Conservation (phyloP, 495 filamentous ascomycete species). For the Sporormia fimetaria region DNA sequence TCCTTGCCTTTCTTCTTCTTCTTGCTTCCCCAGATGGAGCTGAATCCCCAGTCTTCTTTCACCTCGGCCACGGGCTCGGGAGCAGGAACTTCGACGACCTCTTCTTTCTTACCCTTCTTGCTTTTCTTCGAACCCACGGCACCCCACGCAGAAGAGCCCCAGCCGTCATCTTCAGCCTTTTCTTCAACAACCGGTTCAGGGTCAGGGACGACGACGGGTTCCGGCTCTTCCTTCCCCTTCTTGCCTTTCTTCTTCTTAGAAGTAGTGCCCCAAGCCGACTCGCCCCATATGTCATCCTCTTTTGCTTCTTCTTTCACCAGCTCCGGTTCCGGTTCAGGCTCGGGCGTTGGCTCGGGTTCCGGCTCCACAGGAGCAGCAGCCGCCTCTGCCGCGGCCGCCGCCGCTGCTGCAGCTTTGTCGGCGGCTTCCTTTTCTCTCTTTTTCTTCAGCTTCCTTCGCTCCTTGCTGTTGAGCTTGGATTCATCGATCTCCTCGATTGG, state of each 20-base stretch:
- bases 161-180: slow-evolving; percentile 6
- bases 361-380: slow-evolving; percentile 18
- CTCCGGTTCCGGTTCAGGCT: slow-evolving; percentile 23
- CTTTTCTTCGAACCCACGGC: slow-evolving; percentile 7
- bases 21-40: slow-evolving; percentile 22
- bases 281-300: slow-evolving; percentile 17
- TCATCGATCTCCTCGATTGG: slow-evolving; percentile 14
- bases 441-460: neutral
- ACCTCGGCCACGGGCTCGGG: slow-evolving; percentile 8
- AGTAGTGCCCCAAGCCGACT: slow-evolving; percentile 10
- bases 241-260: slow-evolving; percentile 15
- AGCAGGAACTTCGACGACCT: slow-evolving; percentile 8
- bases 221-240: slow-evolving; percentile 17
- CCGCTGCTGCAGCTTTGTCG: slow-evolving; percentile 3
- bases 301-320: slow-evolving; percentile 7
- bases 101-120: slow-evolving; percentile 27
- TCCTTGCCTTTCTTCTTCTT: slow-evolving; percentile 26
- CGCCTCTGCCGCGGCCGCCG: slow-evolving; percentile 2
- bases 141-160: slow-evolving; percentile 9
- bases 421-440: neutral
- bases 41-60: slow-evolving; percentile 20
- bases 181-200: slow-evolving; percentile 34
- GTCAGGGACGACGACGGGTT: slow-evolving; percentile 14
- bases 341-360: slow-evolving; percentile 28
- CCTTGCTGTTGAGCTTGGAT: slow-evolving; percentile 1